Conservation (phyloP, 2,329 filamentous ascomycete species). For the Fusarium incarnatum region DNA sequence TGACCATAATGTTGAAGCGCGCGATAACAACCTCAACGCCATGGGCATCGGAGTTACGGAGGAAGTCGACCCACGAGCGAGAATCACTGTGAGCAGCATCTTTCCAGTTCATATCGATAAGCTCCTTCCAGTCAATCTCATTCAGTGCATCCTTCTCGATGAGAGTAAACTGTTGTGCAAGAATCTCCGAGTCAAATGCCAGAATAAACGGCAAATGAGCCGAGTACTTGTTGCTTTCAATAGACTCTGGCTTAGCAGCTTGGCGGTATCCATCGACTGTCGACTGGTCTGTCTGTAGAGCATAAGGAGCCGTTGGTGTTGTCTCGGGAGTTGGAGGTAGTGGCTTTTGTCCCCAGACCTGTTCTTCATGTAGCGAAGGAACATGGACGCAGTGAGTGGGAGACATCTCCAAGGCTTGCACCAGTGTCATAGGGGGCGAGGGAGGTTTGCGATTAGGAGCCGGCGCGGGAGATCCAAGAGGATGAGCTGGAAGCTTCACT, state of each 20-base stretch:
- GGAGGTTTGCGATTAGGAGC: conserved; percentile 49
- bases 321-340: conserved; percentile 60
- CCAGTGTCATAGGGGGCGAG: conserved; percentile 45
- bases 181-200: conserved; percentile 80
- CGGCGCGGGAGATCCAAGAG: conserved; percentile 49
- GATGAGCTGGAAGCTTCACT: conserved; percentile 50
- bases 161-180: conserved; percentile 86
- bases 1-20: conserved; percentile 88
- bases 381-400: conserved; percentile 41
- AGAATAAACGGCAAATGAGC: conserved; percentile 83
- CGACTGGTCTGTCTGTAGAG: conserved; percentile 45
- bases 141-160: conserved; percentile 88
- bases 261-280: conserved; percentile 54
- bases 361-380: conserved; percentile 43
- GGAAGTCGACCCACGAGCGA: conserved; percentile 84
- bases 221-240: conserved; percentile 55
- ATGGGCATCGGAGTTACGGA: conserved; percentile 76
- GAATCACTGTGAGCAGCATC: conserved; percentile 72
- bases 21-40: conserved; percentile 88
- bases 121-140: conserved; percentile 88
- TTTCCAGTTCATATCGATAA: conserved; percentile 87
- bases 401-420: conserved; percentile 46
- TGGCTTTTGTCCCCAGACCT: conserved; percentile 43
- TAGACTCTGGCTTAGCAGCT: conserved; percentile 48
- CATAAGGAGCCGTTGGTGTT: conserved; percentile 58